A percentile compares a stretch with the other conserved stretches of the same genome.
Evolutionary conservation across 1,139 yeast genomes (phyloP).

Genomic region (Schwanniomyces etchellsii): DNA sequence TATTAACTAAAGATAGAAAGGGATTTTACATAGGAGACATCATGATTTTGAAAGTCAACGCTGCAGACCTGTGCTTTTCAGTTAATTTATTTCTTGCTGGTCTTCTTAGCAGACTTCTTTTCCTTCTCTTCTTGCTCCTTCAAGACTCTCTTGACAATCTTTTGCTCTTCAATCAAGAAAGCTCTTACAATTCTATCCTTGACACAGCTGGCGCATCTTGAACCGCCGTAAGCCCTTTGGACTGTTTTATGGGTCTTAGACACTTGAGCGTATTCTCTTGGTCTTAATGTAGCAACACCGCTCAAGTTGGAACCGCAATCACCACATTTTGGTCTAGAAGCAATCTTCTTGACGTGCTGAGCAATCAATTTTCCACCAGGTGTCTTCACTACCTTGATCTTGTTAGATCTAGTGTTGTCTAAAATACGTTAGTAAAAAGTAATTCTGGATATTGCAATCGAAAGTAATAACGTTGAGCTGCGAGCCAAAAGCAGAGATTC

Average conservation of each 20-base stretch:
- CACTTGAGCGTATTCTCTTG: conserved; percentile 93
- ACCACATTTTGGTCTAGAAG: conserved; percentile 98
- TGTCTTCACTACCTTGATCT: conserved; percentile 98
- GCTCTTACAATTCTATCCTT: conserved; percentile 99
- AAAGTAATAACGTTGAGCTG: too few species aligned
- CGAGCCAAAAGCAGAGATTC: too few species aligned
- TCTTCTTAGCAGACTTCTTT: conserved; percentile 42
- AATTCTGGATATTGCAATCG: too few species aligned
- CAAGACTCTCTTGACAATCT: conserved; percentile 97
- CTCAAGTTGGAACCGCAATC: conserved; percentile 92
- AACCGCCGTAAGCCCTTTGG: conserved; percentile 99
- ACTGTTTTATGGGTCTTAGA: conserved; percentile 97
- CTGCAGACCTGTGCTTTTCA: too few species aligned
- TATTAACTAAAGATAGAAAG: too few species aligned
- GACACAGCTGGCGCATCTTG: conserved; percentile 97
- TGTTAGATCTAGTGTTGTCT: conserved; percentile 97
- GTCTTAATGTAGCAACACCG: conserved; percentile 93
- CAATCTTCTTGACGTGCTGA: conserved; percentile 94
- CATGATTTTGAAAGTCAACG: too few species aligned
- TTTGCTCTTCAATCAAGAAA: conserved; percentile 98
- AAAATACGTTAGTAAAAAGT: conserved; percentile 4
- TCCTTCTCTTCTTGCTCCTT: conserved; percentile 91
- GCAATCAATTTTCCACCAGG: conserved; percentile 99
- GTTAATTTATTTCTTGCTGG: conserved; percentile 31
- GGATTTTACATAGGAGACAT: too few species aligned